Percentiles rank a stretch among this genome's conserved stretches.
Conservation (phyloP, 2,329 filamentous ascomycete genomes). For the Drechslerella coelobrocha region DNA sequence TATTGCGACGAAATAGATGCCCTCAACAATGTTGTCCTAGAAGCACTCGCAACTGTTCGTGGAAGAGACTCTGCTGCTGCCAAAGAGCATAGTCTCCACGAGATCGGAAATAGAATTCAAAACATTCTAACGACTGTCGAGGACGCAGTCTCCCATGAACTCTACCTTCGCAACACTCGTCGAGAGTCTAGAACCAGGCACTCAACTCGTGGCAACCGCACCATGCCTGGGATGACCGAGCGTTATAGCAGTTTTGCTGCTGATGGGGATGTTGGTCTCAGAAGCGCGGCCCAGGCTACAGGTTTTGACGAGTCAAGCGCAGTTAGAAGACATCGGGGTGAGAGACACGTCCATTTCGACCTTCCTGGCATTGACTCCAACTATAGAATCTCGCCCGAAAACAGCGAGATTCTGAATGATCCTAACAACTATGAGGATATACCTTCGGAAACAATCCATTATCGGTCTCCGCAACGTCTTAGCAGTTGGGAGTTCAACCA, state of each 20-base stretch:
- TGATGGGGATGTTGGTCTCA: too few species aligned
- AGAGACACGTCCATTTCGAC: background rate
- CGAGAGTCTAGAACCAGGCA: background rate
- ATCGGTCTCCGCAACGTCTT: too few species aligned
- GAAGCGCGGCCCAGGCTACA: too few species aligned
- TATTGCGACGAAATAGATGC: background rate
- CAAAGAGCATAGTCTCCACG: background rate
- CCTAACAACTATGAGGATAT: conserved; percentile 1
- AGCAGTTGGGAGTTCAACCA: too few species aligned
- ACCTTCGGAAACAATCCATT: background rate
- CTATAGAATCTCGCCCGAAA: background rate
- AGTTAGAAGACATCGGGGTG: background rate
- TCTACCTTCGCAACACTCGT: background rate
- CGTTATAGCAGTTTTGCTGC: too few species aligned
- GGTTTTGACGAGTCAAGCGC: too few species aligned
- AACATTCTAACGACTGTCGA: background rate
- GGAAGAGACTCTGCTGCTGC: background rate
- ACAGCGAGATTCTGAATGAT: background rate
- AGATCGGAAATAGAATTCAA: background rate
- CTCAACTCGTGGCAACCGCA: background rate
- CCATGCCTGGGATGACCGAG: too few species aligned
- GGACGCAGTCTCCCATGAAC: background rate
- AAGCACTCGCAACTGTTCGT: background rate
- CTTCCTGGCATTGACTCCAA: background rate
- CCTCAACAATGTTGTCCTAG: background rate